A percentile compares a stretch with the other conserved stretches of the same genome.
phyloP scores from a whole-genome alignment of 2,329 filamentous ascomycete species.

The Pseudocercospora musae region DNA sequence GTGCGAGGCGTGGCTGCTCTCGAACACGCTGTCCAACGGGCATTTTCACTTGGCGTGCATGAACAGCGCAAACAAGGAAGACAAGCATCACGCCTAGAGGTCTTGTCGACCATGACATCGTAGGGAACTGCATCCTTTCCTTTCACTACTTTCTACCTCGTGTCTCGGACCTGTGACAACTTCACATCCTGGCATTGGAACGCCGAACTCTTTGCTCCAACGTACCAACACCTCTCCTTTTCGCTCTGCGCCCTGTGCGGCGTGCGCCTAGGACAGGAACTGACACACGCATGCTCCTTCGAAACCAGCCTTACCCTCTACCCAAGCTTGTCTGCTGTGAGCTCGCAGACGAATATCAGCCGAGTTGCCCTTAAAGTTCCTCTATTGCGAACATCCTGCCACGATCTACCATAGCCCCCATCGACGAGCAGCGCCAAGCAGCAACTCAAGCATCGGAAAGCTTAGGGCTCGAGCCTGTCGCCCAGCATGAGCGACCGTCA shows the following conservation, averaged over 20 bases:
- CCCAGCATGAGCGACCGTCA: slow-evolving; percentile 8
- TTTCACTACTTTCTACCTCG: not conserved
- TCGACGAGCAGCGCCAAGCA: not conserved
- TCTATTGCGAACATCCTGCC: slow-evolving; percentile 9
- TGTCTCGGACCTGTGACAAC: not conserved
- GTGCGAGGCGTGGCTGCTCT: not conserved
- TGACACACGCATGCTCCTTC: not conserved
- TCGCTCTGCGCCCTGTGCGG: not conserved
- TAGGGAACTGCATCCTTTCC: not conserved
- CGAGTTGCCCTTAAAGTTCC: not conserved
- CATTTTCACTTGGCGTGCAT: not conserved
- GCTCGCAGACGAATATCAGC: not conserved
- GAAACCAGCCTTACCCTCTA: not conserved
- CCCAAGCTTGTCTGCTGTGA: not conserved
- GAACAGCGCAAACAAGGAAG: slow-evolving; percentile 1
- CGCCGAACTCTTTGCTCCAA: not conserved
- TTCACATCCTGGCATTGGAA: not conserved
- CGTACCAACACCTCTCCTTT: not conserved
- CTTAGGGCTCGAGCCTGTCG: not conserved
- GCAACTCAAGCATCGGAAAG: not conserved
- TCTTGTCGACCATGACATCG: not conserved
- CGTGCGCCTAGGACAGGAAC: not conserved
- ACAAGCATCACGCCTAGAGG: not conserved
- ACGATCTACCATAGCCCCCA: not conserved
- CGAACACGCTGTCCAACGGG: slow-evolving; percentile 1